Conservation (phyloP, 768 basidiomycete genomes). For the Auricularia sp. region DNA sequence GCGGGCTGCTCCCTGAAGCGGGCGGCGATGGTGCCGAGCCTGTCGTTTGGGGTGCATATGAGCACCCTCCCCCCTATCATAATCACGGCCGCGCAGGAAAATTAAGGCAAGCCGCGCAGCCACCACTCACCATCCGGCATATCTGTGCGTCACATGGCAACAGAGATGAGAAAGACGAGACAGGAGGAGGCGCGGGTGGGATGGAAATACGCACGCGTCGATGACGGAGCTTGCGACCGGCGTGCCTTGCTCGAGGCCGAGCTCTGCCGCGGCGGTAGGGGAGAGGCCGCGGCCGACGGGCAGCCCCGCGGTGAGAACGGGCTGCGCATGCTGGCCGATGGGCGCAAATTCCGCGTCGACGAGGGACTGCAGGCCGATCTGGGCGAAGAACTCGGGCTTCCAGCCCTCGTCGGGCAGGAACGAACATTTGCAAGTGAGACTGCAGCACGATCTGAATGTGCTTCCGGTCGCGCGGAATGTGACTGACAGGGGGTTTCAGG, state of each 20-base stretch:
- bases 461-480: constrained; percentile 84
- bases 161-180: not conserved
- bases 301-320: constrained; percentile 63
- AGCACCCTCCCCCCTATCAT: no score
- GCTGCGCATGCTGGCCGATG: constrained; percentile 42
- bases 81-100: no score
- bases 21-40: constrained; percentile 93
- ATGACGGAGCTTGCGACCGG: constrained; percentile 92
- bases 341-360: constrained; percentile 60
- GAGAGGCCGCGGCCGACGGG: constrained; percentile 82
- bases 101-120: constrained; percentile 10
- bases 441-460: constrained; percentile 76
- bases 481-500: constrained; percentile 24
- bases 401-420: constrained; percentile 82
- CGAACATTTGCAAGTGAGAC: constrained; percentile 92
- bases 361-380: constrained; percentile 71
- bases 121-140: no score
- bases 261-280: constrained; percentile 66
- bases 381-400: constrained; percentile 77
- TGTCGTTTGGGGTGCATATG: constrained; percentile 43
- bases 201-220: constrained; percentile 58
- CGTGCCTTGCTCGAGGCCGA: constrained; percentile 78
- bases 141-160: no score
- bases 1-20: constrained; percentile 41
- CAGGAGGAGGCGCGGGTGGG: not conserved